phyloP scores from a whole-genome alignment of 129 eudicot genomes.

The Ambrosia trifida region DNA sequence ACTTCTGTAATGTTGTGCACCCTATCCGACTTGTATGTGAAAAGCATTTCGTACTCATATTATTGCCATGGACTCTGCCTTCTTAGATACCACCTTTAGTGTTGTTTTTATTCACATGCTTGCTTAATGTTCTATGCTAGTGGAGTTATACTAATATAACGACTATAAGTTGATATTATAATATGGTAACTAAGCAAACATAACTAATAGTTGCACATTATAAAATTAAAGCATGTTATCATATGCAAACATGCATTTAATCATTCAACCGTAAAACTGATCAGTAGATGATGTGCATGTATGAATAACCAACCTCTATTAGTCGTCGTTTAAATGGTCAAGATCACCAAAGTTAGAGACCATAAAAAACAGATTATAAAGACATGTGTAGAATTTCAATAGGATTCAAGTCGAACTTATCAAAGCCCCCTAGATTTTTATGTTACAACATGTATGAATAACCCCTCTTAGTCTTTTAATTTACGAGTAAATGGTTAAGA shows the following conservation, averaged over 20 bases:
- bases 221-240: slow-evolving; percentile 15
- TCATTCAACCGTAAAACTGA: slow-evolving; percentile 14
- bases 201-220: slow-evolving; percentile 1
- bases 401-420: slow-evolving; percentile 8
- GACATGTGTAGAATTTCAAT: not conserved
- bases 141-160: slow-evolving; percentile 13
- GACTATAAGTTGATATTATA: not conserved
- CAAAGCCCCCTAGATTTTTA: not conserved
- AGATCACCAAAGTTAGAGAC: slow-evolving; percentile 1
- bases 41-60: slow-evolving; percentile 32
- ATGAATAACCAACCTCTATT: not conserved
- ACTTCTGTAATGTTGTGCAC: slow-evolving; percentile 31
- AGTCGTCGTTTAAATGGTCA: not conserved
- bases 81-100: slow-evolving; percentile 18
- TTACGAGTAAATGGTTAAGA: not conserved
- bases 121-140: slow-evolving; percentile 10
- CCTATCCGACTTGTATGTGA: slow-evolving; percentile 38
- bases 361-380: not conserved
- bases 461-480: not conserved
- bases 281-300: slow-evolving; percentile 14
- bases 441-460: not conserved
- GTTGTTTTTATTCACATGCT: slow-evolving; percentile 16
- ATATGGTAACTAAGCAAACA: slow-evolving; percentile 17
- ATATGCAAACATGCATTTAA: not conserved
- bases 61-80: slow-evolving; percentile 14